phyloP scores from a whole-genome alignment of 192 early-diverging fungal genomes.

The Rhizoclosmatium globosum region DNA sequence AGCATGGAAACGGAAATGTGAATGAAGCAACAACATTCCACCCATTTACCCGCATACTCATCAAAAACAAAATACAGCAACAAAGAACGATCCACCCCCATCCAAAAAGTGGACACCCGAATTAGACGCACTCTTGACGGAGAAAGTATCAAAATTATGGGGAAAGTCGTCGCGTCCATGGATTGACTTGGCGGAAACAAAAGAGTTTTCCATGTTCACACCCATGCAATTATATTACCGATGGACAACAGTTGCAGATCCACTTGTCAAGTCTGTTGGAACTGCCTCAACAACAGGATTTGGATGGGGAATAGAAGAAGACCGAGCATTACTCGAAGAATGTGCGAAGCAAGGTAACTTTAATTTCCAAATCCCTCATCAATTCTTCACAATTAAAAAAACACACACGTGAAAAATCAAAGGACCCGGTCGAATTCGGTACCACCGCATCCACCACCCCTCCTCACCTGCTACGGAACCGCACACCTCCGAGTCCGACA shows the following conservation, averaged over 20 bases:
- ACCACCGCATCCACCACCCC: no score
- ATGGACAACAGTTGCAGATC: slow-evolving; percentile 1
- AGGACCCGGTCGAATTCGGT: neutral
- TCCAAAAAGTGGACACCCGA: neutral
- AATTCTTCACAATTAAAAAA: neutral
- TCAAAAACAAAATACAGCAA: no score
- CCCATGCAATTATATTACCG: neutral
- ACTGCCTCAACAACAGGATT: neutral
- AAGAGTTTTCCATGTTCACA: neutral
- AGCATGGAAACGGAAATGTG: no score
- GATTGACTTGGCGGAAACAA: neutral
- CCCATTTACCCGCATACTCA: neutral
- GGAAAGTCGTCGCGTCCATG: neutral
- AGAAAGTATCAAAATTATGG: neutral
- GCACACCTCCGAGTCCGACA: no score
- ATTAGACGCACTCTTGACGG: neutral
- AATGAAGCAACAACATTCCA: no score
- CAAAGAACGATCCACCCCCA: neutral
- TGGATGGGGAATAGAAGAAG: neutral
- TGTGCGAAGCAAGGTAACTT: no score
- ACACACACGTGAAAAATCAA: neutral
- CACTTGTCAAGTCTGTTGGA: neutral
- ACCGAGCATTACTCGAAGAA: neutral
- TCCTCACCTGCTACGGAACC: no score
- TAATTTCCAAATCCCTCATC: slow-evolving; percentile 4